phyloP scores from a whole-genome alignment of 2,329 filamentous ascomycete species.

The Microascus cirrosus region DNA sequence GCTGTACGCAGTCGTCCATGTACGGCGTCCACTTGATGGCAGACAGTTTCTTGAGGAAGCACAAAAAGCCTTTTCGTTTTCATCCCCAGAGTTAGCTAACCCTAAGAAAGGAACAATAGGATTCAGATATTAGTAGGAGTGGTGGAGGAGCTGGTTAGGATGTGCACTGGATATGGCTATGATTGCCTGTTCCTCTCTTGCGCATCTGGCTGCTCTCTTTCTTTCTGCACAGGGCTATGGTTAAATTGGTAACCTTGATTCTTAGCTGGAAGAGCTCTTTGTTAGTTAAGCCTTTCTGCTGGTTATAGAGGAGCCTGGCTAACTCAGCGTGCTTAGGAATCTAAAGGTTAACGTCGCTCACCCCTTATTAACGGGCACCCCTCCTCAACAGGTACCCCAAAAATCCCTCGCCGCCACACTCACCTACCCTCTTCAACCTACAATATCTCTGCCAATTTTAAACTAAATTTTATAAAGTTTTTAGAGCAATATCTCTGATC shows the following conservation, averaged over 20 bases:
- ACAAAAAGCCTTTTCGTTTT: constrained; percentile 9
- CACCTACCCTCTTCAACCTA: no score
- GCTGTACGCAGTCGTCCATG: constrained; percentile 39
- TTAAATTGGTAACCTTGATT: constrained; percentile 11
- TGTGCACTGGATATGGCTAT: not conserved
- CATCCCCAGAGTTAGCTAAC: not conserved
- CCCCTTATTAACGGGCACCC: no score
- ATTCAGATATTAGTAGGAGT: not conserved
- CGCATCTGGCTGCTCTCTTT: constrained; percentile 7
- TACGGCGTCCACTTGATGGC: constrained; percentile 39
- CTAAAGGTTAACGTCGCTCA: no score
- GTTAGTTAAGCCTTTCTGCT: constrained; percentile 8
- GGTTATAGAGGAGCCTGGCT: constrained; percentile 10
- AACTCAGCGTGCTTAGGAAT: constrained; percentile 10
- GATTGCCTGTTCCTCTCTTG: not conserved
- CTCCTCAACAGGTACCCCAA: no score
- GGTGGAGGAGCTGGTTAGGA: not conserved
- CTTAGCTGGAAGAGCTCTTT: constrained; percentile 7
- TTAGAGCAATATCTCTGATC: no score
- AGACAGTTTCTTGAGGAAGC: constrained; percentile 21
- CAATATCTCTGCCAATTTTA: no score
- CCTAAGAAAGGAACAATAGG: no score
- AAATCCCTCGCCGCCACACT: no score
- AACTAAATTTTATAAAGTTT: no score
- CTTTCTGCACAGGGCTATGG: constrained; percentile 12